phyloP scores from a whole-genome alignment of 2,329 filamentous ascomycete species.

The Metarhizium rileyi region DNA sequence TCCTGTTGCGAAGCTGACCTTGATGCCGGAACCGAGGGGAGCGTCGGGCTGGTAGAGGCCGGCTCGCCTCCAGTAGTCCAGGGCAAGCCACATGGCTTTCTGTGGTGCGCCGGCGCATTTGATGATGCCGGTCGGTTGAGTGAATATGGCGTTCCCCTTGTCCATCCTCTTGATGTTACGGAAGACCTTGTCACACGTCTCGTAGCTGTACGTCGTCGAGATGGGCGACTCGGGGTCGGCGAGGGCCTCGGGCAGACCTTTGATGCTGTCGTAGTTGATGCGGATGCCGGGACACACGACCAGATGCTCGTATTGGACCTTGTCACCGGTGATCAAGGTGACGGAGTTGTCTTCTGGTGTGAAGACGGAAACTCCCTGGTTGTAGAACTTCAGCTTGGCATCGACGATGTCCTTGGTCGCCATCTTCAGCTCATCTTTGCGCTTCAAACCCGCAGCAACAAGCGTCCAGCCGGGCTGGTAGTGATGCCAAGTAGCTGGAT shows the following conservation, averaged over 20 bases:
- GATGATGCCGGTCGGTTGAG: slow-evolving; percentile 46
- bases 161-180: slow-evolving; percentile 34
- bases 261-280: slow-evolving; percentile 39
- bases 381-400: slow-evolving; percentile 51
- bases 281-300: slow-evolving; percentile 50
- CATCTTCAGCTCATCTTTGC: slow-evolving; percentile 45
- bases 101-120: slow-evolving; percentile 54
- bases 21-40: slow-evolving; percentile 31
- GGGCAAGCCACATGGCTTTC: slow-evolving; percentile 52
- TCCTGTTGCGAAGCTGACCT: slow-evolving; percentile 46
- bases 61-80: slow-evolving; percentile 46
- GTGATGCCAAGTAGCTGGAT: slow-evolving; percentile 53
- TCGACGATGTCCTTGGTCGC: slow-evolving; percentile 43
- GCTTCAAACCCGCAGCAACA: slow-evolving; percentile 56
- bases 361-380: slow-evolving; percentile 38
- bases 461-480: slow-evolving; percentile 64
- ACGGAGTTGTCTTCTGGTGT: slow-evolving; percentile 46
- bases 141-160: slow-evolving; percentile 46
- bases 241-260: slow-evolving; percentile 46
- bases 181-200: slow-evolving; percentile 44
- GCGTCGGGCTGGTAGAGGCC: slow-evolving; percentile 34
- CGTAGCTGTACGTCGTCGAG: slow-evolving; percentile 48
- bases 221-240: slow-evolving; percentile 36
- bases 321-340: slow-evolving; percentile 44
- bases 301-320: slow-evolving; percentile 52